Base-by-base conservation (phyloP, 2,329 filamentous ascomycete genomes). In the Coniochaeta sp. region DNA sequence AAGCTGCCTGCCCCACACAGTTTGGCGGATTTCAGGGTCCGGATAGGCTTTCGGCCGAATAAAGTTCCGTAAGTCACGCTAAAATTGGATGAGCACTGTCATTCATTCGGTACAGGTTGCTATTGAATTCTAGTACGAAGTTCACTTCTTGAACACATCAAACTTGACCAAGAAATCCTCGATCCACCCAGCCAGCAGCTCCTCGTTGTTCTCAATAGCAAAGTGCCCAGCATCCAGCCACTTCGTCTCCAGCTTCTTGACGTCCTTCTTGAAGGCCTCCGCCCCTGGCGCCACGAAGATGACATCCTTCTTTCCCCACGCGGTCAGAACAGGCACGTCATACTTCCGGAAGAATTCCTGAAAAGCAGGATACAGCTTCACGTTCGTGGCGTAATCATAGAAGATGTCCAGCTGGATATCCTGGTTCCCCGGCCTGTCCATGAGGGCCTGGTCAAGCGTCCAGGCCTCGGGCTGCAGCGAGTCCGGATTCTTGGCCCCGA, bases 211-310 rank as follows among this genome's bases (percentile, higher is more conserved):
- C 60, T 71, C 67, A 10, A 67, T 55, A 13, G 78, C 75, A 68
- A 83, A 83, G 65, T 83, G 79, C 0, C 78, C 78, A 1, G 72
- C 73, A 61, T 83, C 77, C 38, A 83, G 58, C 48, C 77, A 66
- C 54, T 71, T 66, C 33, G 82, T 59, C 60, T 78, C 72, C 4
- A 75, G 68, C 22, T 71, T 63, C 8, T 68, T 63, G 13, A 77
- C 62, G 65, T 84, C 79, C 20, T 59, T 65, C 58, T 71, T 71
- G 56, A 68, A 83, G 0, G 78, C 79, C 63, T 81, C 73, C 0
- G 79, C 79, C 0, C 79, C 81, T 0, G 71, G 56, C 0, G 71
- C 57, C 1, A 77, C 60, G 56, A 81, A 81, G 28, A 78, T 74
- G 3, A 61, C 57, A 65, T 84, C 81, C 52, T 77, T 72, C 64